Evolutionary conservation across 768 basidiomycete species (phyloP).

Genomic region (Paxillus involutus): DNA sequence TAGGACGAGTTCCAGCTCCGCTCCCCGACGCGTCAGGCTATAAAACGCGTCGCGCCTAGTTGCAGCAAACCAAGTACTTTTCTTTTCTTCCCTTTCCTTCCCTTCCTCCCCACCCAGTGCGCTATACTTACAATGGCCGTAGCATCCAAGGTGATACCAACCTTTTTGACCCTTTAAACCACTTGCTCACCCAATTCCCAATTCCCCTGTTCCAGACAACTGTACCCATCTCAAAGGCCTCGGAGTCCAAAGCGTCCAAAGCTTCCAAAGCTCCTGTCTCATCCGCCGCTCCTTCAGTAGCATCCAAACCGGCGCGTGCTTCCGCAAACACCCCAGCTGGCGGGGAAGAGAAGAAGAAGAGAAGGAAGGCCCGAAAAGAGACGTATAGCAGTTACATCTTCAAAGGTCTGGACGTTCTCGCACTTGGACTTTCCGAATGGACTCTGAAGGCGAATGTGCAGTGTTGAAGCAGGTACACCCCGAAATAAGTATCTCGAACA

Average conservation of each 20-base stretch:
- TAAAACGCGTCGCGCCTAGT: too few species aligned
- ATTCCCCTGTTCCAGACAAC: not conserved
- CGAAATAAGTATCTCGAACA: conserved; percentile 73
- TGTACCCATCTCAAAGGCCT: conserved; percentile 31
- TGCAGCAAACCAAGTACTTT: too few species aligned
- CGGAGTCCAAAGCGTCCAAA: conserved; percentile 37
- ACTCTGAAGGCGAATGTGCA: conserved; percentile 10
- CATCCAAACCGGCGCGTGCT: conserved; percentile 32
- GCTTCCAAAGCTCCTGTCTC: conserved; percentile 53
- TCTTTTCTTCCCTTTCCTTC: too few species aligned
- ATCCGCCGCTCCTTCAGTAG: conserved; percentile 29
- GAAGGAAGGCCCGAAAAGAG: conserved; percentile 56
- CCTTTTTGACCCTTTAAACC: not conserved
- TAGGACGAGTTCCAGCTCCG: too few species aligned
- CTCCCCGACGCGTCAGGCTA: too few species aligned
- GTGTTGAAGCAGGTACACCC: conserved; percentile 75
- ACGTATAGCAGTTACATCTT: conserved; percentile 68
- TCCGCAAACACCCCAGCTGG: conserved; percentile 24
- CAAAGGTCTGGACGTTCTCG: conserved; percentile 40
- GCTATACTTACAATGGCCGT: not conserved
- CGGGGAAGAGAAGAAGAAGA: conserved; percentile 49
- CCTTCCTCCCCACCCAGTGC: too few species aligned
- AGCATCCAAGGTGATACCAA: not conserved
- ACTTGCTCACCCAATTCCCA: not conserved
- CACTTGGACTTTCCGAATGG: not conserved